Percentiles rank a stretch among this genome's conserved stretches.
These are phyloP conservation scores for Penicillium antarcticum DNA, from an alignment of 495 filamentous ascomycete genomes.

Conservation along the genomic window DNA sequence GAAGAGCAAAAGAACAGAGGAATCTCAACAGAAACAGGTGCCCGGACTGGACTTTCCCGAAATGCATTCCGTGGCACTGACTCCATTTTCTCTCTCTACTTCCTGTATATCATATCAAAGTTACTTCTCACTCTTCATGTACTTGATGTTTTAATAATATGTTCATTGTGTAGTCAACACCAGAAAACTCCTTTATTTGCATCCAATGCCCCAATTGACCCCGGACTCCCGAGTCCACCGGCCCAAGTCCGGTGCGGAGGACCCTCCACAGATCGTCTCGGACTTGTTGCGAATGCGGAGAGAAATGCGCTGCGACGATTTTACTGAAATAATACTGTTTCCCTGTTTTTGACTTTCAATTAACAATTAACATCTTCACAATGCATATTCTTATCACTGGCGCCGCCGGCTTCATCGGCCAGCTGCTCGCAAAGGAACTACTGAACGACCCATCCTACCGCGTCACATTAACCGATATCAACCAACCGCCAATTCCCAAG, in stretches of 20 bases:
- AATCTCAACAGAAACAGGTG: no score
- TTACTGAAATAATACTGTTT: background rate
- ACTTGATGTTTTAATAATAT: no score
- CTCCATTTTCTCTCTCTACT: no score
- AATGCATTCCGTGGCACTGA: background rate
- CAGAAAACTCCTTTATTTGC: no score
- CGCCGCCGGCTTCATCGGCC: conserved; percentile 66
- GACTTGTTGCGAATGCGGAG: conserved; percentile 45
- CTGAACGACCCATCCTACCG: conserved; percentile 53
- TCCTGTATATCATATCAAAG: no score
- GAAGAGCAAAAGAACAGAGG: no score
- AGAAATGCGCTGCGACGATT: conserved; percentile 5
- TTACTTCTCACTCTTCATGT: no score
- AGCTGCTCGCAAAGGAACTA: conserved; percentile 58
- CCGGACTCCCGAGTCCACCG: conserved; percentile 10
- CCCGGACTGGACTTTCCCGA: conserved; percentile 4
- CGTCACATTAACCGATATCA: conserved; percentile 59
- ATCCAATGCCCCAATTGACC: no score
- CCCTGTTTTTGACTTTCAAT: background rate
- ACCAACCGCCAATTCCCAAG: conserved; percentile 51
- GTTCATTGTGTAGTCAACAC: no score
- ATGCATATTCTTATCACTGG: conserved; percentile 69
- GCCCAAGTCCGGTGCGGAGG: conserved; percentile 38
- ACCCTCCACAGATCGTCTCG: conserved; percentile 19
- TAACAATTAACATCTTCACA: background rate